These are phyloP conservation scores for Suhomyces kunorum DNA, from an alignment of 1,139 yeast species.

Conservation along the genomic window DNA sequence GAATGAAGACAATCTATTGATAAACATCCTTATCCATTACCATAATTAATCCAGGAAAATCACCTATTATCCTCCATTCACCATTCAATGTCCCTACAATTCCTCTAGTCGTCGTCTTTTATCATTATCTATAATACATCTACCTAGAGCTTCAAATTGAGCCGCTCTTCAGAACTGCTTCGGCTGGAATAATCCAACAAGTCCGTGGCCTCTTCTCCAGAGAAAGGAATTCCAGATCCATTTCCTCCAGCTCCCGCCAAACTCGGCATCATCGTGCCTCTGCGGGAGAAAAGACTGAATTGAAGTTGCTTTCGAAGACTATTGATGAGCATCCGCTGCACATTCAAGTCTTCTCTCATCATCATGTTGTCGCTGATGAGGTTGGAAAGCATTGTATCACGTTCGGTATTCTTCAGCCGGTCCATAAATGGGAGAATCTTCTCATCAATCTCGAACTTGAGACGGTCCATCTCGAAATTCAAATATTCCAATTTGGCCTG, in stretches of 20 bases:
- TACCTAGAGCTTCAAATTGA: slow-evolving; percentile 33
- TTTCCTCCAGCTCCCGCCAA: slow-evolving; percentile 1
- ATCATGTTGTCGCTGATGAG: slow-evolving; percentile 46
- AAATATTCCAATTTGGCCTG: slow-evolving; percentile 39
- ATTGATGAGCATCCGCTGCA: slow-evolving; percentile 47
- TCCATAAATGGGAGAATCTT: slow-evolving; percentile 42
- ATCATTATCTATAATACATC: neutral
- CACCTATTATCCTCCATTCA: neutral
- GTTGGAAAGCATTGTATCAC: slow-evolving; percentile 40
- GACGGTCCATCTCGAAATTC: slow-evolving; percentile 41
- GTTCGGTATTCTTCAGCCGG: slow-evolving; percentile 29
- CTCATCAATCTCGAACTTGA: slow-evolving; percentile 46
- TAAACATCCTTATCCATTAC: too few relatives aligned
- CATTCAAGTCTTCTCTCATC: slow-evolving; percentile 51
- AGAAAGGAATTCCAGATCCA: slow-evolving; percentile 3
- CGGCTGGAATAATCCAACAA: slow-evolving; percentile 26
- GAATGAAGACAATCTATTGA: too few relatives aligned
- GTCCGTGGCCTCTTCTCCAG: slow-evolving; percentile 13
- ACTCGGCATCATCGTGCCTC: slow-evolving; percentile 14
- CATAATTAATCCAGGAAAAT: too few relatives aligned
- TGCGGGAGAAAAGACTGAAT: slow-evolving; percentile 46
- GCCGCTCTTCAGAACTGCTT: slow-evolving; percentile 40
- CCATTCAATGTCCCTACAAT: too few relatives aligned
- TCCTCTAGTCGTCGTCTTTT: neutral
- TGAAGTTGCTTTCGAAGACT: slow-evolving; percentile 55